Base-by-base conservation (phyloP, 176 grass and related monocot species). In the Lolium rigidum region DNA sequence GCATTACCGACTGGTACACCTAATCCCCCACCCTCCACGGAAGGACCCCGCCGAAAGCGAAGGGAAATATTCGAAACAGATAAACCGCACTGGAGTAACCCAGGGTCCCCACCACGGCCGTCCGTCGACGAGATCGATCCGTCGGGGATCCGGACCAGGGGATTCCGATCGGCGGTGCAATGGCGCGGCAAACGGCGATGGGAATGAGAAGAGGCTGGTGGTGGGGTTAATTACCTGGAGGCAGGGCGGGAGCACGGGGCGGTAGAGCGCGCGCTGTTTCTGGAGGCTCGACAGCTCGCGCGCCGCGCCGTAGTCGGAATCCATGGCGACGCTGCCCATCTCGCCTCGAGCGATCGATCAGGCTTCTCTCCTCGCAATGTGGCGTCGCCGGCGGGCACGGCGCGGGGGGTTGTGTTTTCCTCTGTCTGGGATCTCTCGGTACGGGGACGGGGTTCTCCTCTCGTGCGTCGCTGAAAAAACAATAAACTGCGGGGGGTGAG, bases 261-360 rank as follows among this genome's bases (percentile, higher is more conserved):
- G 44, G 50, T 95, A 95, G 41, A 89, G 80, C 55, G 88, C 71
- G 31, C 93, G 87, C 49, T 82, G 57, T 84, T 77, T 90, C 71
- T 95, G 90, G 50, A 95, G 90, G 60, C 55, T 50, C 8, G 90
- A 95, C 15, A 95, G 84, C 80, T 95, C 88, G 44, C 88, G 85
- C 35, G 86, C 25, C 60, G 90, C 89, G 22, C 93, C 93, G 72
- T 95, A 95, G 76, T 95, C 90, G 16, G 93, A 95, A 76, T 92
- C 85, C 93, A 95, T 95, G 12, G 62, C 21, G 13, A 82, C 24
- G 64, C 69, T 83, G 38, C 69, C 69, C 82, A 74, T 83, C 69
- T 5, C 1, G 20, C 10, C 15, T 37, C 20, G 66, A 15, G n/a
- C 12, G 64, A 35, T 35, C 49, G 41, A 28, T n/a, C n/a, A n/a